Evolutionary conservation across 331 rosid genomes (phyloP).

Genomic region (Rosa hybrid): DNA sequence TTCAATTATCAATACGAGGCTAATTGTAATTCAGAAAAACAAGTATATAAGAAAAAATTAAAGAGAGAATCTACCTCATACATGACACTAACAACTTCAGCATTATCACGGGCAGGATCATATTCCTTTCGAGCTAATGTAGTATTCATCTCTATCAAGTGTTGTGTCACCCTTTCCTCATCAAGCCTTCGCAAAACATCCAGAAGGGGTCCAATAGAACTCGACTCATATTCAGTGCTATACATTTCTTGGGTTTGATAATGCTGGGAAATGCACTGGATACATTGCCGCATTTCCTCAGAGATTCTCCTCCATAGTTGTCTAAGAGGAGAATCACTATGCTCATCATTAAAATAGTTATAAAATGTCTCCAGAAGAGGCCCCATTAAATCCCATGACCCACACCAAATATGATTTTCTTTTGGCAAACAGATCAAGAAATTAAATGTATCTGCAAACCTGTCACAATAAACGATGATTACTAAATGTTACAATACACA

Average conservation of each 20-base stretch:
- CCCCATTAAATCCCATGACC: conserved; percentile 82
- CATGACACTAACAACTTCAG: conserved; percentile 75
- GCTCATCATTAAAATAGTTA: conserved; percentile 76
- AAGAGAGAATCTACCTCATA: conserved; percentile 59
- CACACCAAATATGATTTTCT: conserved; percentile 93
- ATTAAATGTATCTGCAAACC: conserved; percentile 85
- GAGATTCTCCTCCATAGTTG: conserved; percentile 83
- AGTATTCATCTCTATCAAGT: conserved; percentile 62
- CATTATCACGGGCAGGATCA: conserved; percentile 61
- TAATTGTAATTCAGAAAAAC: neutral
- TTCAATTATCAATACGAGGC: neutral
- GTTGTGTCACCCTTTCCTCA: conserved; percentile 71
- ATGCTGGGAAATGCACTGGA: conserved; percentile 88
- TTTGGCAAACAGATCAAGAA: conserved; percentile 62
- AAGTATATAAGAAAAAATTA: neutral
- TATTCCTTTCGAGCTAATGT: conserved; percentile 54
- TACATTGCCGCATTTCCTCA: conserved; percentile 61
- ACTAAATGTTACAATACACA: neutral
- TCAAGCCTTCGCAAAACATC: conserved; percentile 76
- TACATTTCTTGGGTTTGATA: conserved; percentile 83
- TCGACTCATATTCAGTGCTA: conserved; percentile 62
- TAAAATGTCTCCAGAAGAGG: conserved; percentile 94
- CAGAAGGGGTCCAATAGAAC: conserved; percentile 85
- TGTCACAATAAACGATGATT: conserved; percentile 30
- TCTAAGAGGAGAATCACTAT: conserved; percentile 77